Evolutionary conservation across 163 green algal genomes (phyloP), one percentile per base, ranked within the genome.

Genomic region (Trebouxia gelatinosa): DNA sequence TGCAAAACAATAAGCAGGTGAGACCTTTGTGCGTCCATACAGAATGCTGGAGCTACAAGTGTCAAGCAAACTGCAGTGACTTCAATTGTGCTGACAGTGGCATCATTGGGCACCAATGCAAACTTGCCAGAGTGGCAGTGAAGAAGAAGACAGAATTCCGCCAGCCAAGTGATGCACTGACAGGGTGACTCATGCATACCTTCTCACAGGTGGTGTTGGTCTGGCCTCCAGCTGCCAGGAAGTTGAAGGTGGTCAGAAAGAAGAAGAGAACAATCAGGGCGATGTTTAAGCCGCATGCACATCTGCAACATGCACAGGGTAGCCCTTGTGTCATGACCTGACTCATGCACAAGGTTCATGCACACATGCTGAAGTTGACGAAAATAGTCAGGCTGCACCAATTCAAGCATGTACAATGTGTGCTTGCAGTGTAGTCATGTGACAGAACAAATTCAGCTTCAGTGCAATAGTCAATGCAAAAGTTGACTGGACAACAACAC

Each of bases 151-250:
- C 43, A 54, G 9, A 13, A 54, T 13, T 9, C 43, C 9, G 9
- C 13, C 9, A 23, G 43, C 43, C 13, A 9, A 23, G 11, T 54
- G 43, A 23, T 23, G 9, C 11, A 54, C 43, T 54, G 43, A 54
- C 9, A 54, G 43, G 43, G 43, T 23, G 43, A 54, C 9, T 9
- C 13, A 13, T 54, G 11, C 9, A 13, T 54, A 54, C 43, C 43
- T 54, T 54, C 13, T 54, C 43, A 54, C 43, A 13, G 13, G 43
- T 9, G 43, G 9, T 13, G 11, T 23, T 70, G 1, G 32, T 48
- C 61, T 70, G 32, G n/a, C 29, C 66, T 3, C 66, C 66, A 75
- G 66, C 66, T 23, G 39, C 39, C 37, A 75, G 4, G n/a, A 75
- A 75, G 66, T 59, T 59, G 23, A 37, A 34, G 7, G 2, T 11